A percentile compares a stretch with the other conserved stretches of the same genome.
Evolutionary conservation across 768 basidiomycete genomes (phyloP).

Genomic region (Gloeophyllum trabeum): DNA sequence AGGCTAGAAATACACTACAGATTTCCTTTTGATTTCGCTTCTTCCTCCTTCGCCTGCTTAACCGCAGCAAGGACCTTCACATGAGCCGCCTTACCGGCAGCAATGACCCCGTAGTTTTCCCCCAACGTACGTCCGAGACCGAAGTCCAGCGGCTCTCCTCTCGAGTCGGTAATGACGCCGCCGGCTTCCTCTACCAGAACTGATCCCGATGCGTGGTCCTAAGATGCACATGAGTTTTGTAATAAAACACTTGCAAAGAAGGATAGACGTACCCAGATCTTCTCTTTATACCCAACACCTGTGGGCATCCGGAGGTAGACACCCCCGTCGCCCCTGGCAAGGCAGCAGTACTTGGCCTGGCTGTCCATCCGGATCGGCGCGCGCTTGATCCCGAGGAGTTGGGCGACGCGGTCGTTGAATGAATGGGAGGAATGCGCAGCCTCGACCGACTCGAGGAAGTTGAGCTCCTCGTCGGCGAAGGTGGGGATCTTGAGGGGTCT

Average conservation of each 20-base stretch:
- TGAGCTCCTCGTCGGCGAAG: slow-evolving; percentile 34
- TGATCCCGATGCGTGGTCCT: slow-evolving; percentile 89
- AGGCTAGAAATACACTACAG: too few species aligned
- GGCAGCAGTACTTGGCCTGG: slow-evolving; percentile 88
- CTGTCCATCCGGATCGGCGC: slow-evolving; percentile 82
- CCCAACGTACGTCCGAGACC: slow-evolving; percentile 78
- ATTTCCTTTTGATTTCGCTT: slow-evolving; percentile 5
- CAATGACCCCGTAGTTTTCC: slow-evolving; percentile 82
- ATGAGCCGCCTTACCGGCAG: slow-evolving; percentile 66
- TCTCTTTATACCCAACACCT: slow-evolving; percentile 73
- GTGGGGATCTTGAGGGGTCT: slow-evolving; percentile 41
- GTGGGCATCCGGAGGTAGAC: slow-evolving; percentile 76
- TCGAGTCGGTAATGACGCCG: slow-evolving; percentile 77
- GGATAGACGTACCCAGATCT: slow-evolving; percentile 72
- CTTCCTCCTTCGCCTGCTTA: slow-evolving; percentile 36
- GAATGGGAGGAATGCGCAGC: slow-evolving; percentile 85
- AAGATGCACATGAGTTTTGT: neutral
- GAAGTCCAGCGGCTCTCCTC: slow-evolving; percentile 73
- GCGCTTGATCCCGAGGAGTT: slow-evolving; percentile 52
- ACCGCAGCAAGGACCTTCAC: slow-evolving; percentile 63
- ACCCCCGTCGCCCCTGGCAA: slow-evolving; percentile 79
- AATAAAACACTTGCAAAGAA: neutral
- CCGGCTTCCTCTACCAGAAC: slow-evolving; percentile 85
- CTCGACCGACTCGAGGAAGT: slow-evolving; percentile 88
- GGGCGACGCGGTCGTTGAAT: slow-evolving; percentile 66